Evolutionary conservation across 2,329 filamentous ascomycete species (phyloP).

Genomic region (Orbilia brochopaga): DNA sequence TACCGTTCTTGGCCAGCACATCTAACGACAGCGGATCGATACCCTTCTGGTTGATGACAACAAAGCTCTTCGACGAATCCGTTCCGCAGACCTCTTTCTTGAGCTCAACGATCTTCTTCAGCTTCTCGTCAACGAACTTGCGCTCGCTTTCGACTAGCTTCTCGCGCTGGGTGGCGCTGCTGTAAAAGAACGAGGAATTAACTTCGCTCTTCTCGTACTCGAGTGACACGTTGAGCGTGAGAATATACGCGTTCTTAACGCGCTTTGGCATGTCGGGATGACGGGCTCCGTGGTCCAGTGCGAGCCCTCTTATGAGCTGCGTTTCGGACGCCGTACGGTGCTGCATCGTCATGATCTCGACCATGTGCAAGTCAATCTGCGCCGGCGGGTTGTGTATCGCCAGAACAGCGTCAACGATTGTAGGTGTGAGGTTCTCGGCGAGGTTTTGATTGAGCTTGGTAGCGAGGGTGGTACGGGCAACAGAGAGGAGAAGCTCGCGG

Average conservation of each 20-base stretch:
- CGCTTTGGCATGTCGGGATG: slow-evolving; percentile 98
- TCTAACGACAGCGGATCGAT: slow-evolving; percentile 96
- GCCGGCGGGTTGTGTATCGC: slow-evolving; percentile 86
- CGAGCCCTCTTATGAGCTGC: slow-evolving; percentile 89
- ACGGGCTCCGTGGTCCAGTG: slow-evolving; percentile 90
- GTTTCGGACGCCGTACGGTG: slow-evolving; percentile 95
- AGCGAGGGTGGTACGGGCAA: slow-evolving; percentile 89
- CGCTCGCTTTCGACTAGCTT: slow-evolving; percentile 98
- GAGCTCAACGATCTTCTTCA: slow-evolving; percentile 95
- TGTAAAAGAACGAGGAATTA: slow-evolving; percentile 99
- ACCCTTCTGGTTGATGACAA: slow-evolving; percentile 98
- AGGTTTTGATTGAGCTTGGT: slow-evolving; percentile 92
- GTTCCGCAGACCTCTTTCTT: slow-evolving; percentile 97
- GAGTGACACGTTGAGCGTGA: slow-evolving; percentile 93
- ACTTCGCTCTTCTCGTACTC: slow-evolving; percentile 99
- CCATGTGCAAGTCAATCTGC: slow-evolving; percentile 98
- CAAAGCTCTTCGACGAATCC: slow-evolving; percentile 92
- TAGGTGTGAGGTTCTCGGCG: slow-evolving; percentile 87
- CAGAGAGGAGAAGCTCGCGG: slow-evolving; percentile 88
- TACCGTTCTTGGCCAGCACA: slow-evolving; percentile 96
- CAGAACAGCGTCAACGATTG: slow-evolving; percentile 94
- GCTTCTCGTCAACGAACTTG: slow-evolving; percentile 91
- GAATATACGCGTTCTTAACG: slow-evolving; percentile 91
- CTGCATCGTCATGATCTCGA: slow-evolving; percentile 99
- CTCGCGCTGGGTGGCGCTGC: slow-evolving; percentile 91